phyloP scores from a whole-genome alignment of 2,329 filamentous ascomycete species.

The Akanthomyces uredinophilus region DNA sequence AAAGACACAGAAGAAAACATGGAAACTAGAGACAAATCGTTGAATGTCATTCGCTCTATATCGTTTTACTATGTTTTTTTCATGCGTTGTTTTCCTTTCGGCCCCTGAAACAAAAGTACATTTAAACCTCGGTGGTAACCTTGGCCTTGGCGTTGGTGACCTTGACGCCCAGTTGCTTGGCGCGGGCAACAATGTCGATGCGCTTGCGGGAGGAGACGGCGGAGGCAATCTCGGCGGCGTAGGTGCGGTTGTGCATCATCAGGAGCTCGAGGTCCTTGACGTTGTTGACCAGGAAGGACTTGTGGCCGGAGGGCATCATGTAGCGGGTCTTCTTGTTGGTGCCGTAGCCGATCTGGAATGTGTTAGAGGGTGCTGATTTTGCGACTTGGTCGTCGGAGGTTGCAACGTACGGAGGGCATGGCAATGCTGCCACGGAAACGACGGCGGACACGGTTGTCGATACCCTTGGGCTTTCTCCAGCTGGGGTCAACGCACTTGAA shows the following conservation, averaged over 20 bases:
- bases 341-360: constrained; percentile 86
- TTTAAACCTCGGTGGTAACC: constrained; percentile 89
- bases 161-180: constrained; percentile 98
- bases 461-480: constrained; percentile 99
- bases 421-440: constrained; percentile 92
- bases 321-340: constrained; percentile 99
- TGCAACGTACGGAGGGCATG: constrained; percentile 65
- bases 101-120: constrained; percentile 6
- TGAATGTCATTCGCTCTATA: constrained; percentile 10
- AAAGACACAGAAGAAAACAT: not conserved
- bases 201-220: constrained; percentile 98
- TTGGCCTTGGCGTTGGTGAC: constrained; percentile 99
- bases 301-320: constrained; percentile 99
- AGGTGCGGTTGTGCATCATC: constrained; percentile 99
- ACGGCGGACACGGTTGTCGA: constrained; percentile 95
- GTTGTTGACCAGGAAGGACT: constrained; percentile 99
- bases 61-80: constrained; percentile 11
- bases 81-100: not conserved
- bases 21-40: constrained; percentile 5
- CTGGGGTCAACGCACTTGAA: constrained; percentile 86
- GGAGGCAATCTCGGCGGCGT: constrained; percentile 97
- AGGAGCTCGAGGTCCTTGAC: constrained; percentile 91
- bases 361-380: not conserved
- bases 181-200: constrained; percentile 94
- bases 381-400: not conserved